Percentiles rank a stretch among this genome's conserved stretches.
Conservation (phyloP, 1,284 basidiomycete genomes). For the Cryptococcus floricola region DNA sequence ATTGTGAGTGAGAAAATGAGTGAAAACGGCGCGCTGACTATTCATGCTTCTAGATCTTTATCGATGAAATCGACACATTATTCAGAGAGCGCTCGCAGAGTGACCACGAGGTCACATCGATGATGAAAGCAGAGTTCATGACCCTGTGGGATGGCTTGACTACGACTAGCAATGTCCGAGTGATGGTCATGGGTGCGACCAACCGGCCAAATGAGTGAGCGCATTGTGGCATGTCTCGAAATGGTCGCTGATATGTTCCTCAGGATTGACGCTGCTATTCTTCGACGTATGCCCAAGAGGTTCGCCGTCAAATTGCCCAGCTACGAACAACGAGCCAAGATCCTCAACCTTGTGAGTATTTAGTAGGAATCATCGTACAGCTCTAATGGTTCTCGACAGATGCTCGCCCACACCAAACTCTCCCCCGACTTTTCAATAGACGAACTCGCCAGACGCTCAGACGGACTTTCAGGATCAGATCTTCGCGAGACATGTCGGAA, state of each 20-base stretch:
- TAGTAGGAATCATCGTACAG: neutral
- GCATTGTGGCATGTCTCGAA: neutral
- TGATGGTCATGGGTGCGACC: slow-evolving; percentile 92
- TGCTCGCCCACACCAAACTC: slow-evolving; percentile 74
- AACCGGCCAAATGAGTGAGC: slow-evolving; percentile 67
- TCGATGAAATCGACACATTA: slow-evolving; percentile 83
- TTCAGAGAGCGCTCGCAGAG: slow-evolving; percentile 76
- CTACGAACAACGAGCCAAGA: slow-evolving; percentile 75
- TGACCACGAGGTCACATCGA: slow-evolving; percentile 96
- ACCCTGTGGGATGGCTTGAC: slow-evolving; percentile 97
- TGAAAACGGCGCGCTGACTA: neutral
- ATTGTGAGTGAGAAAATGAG: slow-evolving; percentile 51
- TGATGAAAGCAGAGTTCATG: slow-evolving; percentile 99
- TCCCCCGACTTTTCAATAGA: slow-evolving; percentile 63
- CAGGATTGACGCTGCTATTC: slow-evolving; percentile 93
- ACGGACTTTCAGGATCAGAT: slow-evolving; percentile 85
- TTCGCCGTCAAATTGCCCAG: slow-evolving; percentile 85
- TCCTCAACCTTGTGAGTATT: slow-evolving; percentile 69
- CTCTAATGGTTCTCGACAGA: slow-evolving; percentile 53
- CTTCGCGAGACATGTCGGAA: slow-evolving; percentile 91
- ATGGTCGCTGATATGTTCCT: slow-evolving; percentile 20
- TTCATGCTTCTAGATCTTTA: slow-evolving; percentile 57
- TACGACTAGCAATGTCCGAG: slow-evolving; percentile 65
- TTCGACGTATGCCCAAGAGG: slow-evolving; percentile 96
- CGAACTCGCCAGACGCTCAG: slow-evolving; percentile 66